A percentile compares a stretch with the other conserved stretches of the same genome.
Evolutionary conservation across 371 early-diverging fungal species (phyloP).

Genomic region (Cladochytrium tenue): DNA sequence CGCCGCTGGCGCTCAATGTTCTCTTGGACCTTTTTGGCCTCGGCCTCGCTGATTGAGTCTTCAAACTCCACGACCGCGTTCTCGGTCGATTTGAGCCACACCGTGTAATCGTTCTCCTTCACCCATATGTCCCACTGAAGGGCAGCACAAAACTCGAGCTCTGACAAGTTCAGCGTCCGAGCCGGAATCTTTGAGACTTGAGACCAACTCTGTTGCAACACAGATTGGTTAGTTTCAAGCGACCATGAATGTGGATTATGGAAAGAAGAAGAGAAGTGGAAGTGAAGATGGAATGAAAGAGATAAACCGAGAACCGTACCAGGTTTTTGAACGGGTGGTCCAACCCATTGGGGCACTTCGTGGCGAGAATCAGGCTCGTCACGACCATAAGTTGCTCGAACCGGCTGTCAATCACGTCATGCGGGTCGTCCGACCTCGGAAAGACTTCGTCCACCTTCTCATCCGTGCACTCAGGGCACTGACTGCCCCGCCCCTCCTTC

Average conservation of each 20-base stretch:
- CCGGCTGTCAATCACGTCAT: neutral
- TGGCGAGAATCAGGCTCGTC: neutral
- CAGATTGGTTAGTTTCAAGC: neutral
- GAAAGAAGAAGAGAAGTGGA: neutral
- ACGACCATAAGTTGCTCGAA: neutral
- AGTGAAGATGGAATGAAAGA: too few relatives aligned
- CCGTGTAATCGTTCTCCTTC: neutral
- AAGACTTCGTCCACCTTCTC: neutral
- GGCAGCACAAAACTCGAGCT: neutral
- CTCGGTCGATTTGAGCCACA: neutral
- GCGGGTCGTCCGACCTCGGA: neutral
- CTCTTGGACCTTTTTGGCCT: neutral
- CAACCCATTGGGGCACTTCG: neutral
- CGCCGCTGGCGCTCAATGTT: neutral
- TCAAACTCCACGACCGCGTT: neutral
- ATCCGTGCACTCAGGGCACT: neutral
- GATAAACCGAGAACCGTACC: too few relatives aligned
- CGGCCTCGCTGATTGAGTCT: neutral
- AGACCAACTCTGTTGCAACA: constrained; percentile 4
- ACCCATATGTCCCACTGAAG: constrained; percentile 1
- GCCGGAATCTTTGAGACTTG: constrained; percentile 3
- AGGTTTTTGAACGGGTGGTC: neutral
- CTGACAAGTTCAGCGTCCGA: neutral
- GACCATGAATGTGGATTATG: neutral
- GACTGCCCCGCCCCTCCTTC: neutral